Conservation (phyloP, 2,329 filamentous ascomycete genomes). For the Neobulgaria alba region DNA sequence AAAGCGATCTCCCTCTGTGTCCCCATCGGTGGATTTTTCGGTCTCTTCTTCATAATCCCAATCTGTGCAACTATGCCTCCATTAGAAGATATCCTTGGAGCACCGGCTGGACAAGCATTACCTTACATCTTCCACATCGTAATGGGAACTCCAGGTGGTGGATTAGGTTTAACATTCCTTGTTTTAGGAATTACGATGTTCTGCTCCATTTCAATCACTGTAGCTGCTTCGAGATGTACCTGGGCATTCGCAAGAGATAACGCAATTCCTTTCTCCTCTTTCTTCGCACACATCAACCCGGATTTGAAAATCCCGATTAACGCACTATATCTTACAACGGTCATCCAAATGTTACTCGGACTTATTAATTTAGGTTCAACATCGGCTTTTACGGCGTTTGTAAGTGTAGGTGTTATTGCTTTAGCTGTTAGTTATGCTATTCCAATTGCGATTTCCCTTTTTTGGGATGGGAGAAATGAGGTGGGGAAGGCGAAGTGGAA, state of each 20-base stretch:
- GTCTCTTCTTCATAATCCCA: slow-evolving; percentile 43
- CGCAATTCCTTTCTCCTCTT: slow-evolving; percentile 51
- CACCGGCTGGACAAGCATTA: slow-evolving; percentile 39
- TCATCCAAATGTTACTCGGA: slow-evolving; percentile 58
- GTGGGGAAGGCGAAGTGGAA: slow-evolving; percentile 48
- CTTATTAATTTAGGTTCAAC: slow-evolving; percentile 60
- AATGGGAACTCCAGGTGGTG: slow-evolving; percentile 40
- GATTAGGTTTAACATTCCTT: slow-evolving; percentile 40
- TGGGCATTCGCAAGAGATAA: slow-evolving; percentile 62
- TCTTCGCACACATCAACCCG: slow-evolving; percentile 54
- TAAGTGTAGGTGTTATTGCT: slow-evolving; percentile 62
- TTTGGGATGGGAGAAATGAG: slow-evolving; percentile 51
- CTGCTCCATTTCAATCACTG: slow-evolving; percentile 44
- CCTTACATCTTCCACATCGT: slow-evolving; percentile 42
- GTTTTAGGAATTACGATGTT: slow-evolving; percentile 42
- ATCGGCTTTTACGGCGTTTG: slow-evolving; percentile 63
- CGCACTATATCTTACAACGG: slow-evolving; percentile 50
- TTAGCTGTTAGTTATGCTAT: slow-evolving; percentile 67
- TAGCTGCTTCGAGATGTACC: slow-evolving; percentile 50
- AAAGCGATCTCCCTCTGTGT: slow-evolving; percentile 39
- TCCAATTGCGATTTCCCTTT: slow-evolving; percentile 59
- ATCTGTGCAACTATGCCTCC: slow-evolving; percentile 42
- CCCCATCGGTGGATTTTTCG: slow-evolving; percentile 39
- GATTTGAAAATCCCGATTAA: slow-evolving; percentile 57
- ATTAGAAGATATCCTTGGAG: slow-evolving; percentile 35